Evolutionary conservation across 164 flowering plant species (phyloP), one percentile per base, ranked within the genome.

Genomic region (Warburgia ugandensis): DNA sequence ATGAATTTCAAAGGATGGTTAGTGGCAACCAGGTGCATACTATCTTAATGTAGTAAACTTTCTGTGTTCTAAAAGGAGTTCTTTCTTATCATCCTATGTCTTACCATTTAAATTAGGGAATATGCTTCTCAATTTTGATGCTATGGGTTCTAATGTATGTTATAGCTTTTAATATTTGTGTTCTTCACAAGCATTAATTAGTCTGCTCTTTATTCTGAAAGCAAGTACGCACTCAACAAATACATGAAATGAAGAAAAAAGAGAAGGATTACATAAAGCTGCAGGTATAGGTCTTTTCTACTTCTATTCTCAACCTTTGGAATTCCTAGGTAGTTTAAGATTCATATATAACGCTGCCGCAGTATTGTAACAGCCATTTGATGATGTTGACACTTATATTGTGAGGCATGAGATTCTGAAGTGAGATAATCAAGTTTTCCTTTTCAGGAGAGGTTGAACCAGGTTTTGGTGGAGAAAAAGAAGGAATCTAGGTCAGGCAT

Each of bases 401-500:
- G 17, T 6, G 17, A 37, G 41, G 41, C 17, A 6, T 37, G 16
- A 37, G 16, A 20, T 12, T 16, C 17, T 37, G 2, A 53, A n/a
- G 25, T 19, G 44, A 8, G 25, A 16, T 20, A 9, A 12, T 38
- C 4, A 14, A 29, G 28, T 29, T 9, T 57, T 9, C 5, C 17
- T 56, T 14, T 56, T 53, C 70, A 92, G 99, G 99, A 89, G 67
- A 77, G 68, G 59, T 60, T 92, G 41, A 92, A 92, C 65, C 99
- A 88, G 86, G 97, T 89, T 10, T 48, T 94, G 61, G 89, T 84
- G 88, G 97, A 94, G 76, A 94, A 86, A 67, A 94, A 94, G 82
- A 94, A 94, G 70, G 99, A 94, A 73, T 86, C 99, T 19, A 78
- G 76, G 69, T 86, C 99, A 31, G 99, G 99, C 60, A 94, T 94